Evolutionary conservation across 2,329 filamentous ascomycete genomes (phyloP).

Genomic region (Colletotrichum sp.): DNA sequence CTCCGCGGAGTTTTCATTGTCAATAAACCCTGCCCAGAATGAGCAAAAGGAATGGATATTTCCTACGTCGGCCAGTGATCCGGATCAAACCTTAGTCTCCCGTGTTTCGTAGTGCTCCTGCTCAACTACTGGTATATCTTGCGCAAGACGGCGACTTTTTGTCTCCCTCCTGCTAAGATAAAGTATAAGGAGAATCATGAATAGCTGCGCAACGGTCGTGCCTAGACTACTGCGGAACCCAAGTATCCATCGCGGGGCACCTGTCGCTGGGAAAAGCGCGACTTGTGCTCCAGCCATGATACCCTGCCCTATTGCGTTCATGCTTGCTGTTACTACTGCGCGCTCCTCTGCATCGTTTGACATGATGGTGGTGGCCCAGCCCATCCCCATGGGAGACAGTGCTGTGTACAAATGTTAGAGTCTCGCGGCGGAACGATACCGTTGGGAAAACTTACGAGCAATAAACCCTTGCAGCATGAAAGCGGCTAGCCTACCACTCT

Average conservation of each 20-base stretch:
- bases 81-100: not conserved
- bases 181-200: not conserved
- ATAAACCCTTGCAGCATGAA: not conserved
- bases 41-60: accelerated
- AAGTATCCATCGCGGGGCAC: slow-evolving; percentile 31
- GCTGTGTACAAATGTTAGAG: not conserved
- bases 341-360: slow-evolving; percentile 41
- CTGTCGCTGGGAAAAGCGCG: slow-evolving; percentile 37
- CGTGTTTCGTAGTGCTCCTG: not conserved
- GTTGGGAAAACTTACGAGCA: not conserved
- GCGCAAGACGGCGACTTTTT: not conserved
- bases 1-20: not conserved
- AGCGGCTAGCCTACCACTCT: not conserved
- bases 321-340: slow-evolving; percentile 43
- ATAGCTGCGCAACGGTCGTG: not conserved
- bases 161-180: not conserved
- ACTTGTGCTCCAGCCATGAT: slow-evolving; percentile 43
- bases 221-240: not conserved
- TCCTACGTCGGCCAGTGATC: not conserved
- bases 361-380: slow-evolving; percentile 41
- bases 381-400: slow-evolving; percentile 28
- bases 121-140: not conserved
- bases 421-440: not conserved
- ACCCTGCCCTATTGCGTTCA: slow-evolving; percentile 46
- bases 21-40: not conserved